These are phyloP conservation scores for Macrotyloma uniflorum DNA, from an alignment of 306 rosid genomes.

Conservation along the genomic window DNA sequence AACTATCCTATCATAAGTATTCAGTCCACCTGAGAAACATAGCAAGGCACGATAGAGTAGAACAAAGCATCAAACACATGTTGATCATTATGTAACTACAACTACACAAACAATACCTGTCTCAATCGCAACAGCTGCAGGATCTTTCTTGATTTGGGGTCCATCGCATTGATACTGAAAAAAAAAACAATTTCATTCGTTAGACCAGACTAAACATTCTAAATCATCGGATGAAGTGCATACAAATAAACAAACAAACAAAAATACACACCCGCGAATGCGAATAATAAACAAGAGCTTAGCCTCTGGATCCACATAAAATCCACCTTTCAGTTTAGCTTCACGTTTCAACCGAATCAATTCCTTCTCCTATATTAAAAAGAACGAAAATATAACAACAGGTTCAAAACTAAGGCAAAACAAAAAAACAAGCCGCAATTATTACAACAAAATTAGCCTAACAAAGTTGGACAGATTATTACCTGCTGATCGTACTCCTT, in stretches of 20 bases:
- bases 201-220: not conserved
- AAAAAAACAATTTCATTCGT: not conserved
- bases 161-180: slow-evolving; percentile 89
- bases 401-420: no score
- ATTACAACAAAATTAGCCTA: not conserved
- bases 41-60: not conserved
- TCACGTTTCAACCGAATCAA: slow-evolving; percentile 78
- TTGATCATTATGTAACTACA: not conserved
- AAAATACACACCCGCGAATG: slow-evolving; percentile 74
- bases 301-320: slow-evolving; percentile 92
- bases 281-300: slow-evolving; percentile 81
- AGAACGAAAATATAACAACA: not conserved
- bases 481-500: slow-evolving; percentile 74
- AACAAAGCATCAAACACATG: not conserved
- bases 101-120: slow-evolving; percentile 51
- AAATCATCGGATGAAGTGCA: no score
- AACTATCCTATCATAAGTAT: not conserved
- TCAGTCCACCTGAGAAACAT: not conserved
- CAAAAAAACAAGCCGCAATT: not conserved
- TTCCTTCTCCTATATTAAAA: slow-evolving; percentile 59
- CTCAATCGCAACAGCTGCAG: slow-evolving; percentile 88
- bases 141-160: slow-evolving; percentile 80
- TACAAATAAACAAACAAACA: not conserved
- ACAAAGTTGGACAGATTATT: not conserved
- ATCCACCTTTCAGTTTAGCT: slow-evolving; percentile 91